Evolutionary conservation across 108 stramenopile species (phyloP).

Genomic region (Fragilaria radians): DNA sequence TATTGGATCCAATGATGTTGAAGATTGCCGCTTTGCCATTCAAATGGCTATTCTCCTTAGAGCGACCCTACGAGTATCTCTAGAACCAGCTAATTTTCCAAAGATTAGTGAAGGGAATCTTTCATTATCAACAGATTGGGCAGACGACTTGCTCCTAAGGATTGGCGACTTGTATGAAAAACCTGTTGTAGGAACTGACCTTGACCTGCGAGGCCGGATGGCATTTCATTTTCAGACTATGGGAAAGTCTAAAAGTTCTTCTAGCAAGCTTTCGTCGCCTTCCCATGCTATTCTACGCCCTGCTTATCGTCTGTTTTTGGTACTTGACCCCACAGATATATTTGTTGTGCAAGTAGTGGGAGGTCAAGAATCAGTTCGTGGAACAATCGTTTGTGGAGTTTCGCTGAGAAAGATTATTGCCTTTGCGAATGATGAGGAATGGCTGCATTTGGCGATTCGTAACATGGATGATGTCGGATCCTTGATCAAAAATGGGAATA

Average conservation of each 20-base stretch:
- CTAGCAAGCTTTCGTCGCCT: not conserved
- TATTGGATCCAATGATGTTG: slow-evolving; percentile 33
- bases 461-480: slow-evolving; percentile 23
- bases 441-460: slow-evolving; percentile 63
- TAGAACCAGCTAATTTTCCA: not conserved
- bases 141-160: slow-evolving; percentile 43
- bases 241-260: not conserved
- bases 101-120: too few species aligned
- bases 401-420: slow-evolving; percentile 61
- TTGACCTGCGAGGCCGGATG: slow-evolving; percentile 66
- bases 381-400: slow-evolving; percentile 39
- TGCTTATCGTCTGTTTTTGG: slow-evolving; percentile 17
- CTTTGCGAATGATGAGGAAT: slow-evolving; percentile 49
- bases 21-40: slow-evolving; percentile 44
- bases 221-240: slow-evolving; percentile 43
- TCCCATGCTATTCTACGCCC: slow-evolving; percentile 2
- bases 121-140: slow-evolving; percentile 40
- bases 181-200: slow-evolving; percentile 40
- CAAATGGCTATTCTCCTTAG: slow-evolving; percentile 51
- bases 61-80: slow-evolving; percentile 40
- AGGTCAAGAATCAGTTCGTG: slow-evolving; percentile 28
- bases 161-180: slow-evolving; percentile 47
- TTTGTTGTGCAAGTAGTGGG: slow-evolving; percentile 40
- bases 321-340: slow-evolving; percentile 66
- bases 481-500: slow-evolving; percentile 62